Evolutionary conservation across 768 basidiomycete species (phyloP).

Genomic region (Hericium coralloides): DNA sequence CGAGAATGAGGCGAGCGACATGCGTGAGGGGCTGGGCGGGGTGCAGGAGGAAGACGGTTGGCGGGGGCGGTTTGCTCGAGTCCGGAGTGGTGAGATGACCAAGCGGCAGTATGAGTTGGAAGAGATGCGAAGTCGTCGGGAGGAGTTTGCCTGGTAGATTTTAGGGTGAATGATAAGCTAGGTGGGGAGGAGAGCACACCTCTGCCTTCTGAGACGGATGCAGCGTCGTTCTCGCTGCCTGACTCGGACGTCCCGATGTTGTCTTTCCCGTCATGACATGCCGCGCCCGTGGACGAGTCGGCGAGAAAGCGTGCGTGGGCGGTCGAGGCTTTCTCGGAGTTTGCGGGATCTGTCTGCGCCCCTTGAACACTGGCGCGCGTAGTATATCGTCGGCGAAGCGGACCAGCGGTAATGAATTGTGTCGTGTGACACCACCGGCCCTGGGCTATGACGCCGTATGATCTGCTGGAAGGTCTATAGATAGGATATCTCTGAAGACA

Average conservation of each 20-base stretch:
- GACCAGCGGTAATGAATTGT: no score
- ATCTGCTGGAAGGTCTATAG: no score
- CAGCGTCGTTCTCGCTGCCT: slow-evolving; percentile 15
- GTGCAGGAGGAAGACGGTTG: slow-evolving; percentile 52
- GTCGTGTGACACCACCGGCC: no score
- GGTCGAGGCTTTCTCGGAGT: slow-evolving; percentile 28
- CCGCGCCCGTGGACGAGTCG: slow-evolving; percentile 26
- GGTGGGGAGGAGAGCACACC: slow-evolving; percentile 20
- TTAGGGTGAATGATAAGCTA: no score
- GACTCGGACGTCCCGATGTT: not conserved
- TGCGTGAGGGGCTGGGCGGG: slow-evolving; percentile 65
- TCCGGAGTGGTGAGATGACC: slow-evolving; percentile 16
- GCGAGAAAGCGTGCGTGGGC: slow-evolving; percentile 35
- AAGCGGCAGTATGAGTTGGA: slow-evolving; percentile 55
- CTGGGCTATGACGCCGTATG: no score
- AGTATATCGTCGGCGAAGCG: no score
- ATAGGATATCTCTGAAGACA: no score
- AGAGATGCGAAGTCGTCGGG: slow-evolving; percentile 54
- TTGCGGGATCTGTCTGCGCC: not conserved
- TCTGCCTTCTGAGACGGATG: slow-evolving; percentile 20
- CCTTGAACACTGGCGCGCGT: no score
- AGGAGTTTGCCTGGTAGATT: slow-evolving; percentile 41
- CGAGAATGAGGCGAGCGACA: slow-evolving; percentile 45
- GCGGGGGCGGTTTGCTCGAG: slow-evolving; percentile 26
- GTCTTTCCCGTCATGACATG: slow-evolving; percentile 22